These are phyloP conservation scores for Krasilnikovozyma curviuscula DNA, from an alignment of 768 basidiomycete genomes.

Conservation along the genomic window DNA sequence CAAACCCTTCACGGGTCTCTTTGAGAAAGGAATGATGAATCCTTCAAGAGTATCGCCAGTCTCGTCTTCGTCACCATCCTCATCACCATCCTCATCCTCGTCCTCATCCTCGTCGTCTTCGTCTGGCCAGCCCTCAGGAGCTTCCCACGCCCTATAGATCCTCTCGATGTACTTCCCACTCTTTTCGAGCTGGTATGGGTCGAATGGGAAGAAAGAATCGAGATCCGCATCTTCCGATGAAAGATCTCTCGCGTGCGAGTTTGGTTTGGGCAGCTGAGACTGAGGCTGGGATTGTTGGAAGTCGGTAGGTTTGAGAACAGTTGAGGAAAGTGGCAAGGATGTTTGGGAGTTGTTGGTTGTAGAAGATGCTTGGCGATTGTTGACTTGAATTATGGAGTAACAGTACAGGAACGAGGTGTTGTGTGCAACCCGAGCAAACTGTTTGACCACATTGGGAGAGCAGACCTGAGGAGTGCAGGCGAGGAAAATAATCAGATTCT, in stretches of 20 bases:
- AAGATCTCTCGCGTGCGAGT: background rate
- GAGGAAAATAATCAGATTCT: no score
- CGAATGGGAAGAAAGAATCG: conserved; percentile 93
- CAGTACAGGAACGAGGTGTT: conserved; percentile 83
- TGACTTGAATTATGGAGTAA: conserved; percentile 77
- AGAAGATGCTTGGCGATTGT: conserved; percentile 35
- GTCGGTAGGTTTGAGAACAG: background rate
- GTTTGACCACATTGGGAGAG: conserved; percentile 69
- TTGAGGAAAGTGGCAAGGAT: background rate
- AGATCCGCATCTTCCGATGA: conserved; percentile 45
- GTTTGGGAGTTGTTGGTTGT: conserved; percentile 3
- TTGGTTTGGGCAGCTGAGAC: conserved; percentile 17
- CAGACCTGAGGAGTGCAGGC: conserved; percentile 42
- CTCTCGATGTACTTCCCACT: conserved; percentile 57
- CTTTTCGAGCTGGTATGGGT: conserved; percentile 76
- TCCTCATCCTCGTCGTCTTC: conserved; percentile 44
- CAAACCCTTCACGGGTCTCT: no score
- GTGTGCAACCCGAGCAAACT: conserved; percentile 84
- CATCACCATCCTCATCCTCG: conserved; percentile 24
- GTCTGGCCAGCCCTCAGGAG: conserved; percentile 23
- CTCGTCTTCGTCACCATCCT: conserved; percentile 15
- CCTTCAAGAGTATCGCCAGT: no score
- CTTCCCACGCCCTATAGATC: conserved; percentile 74
- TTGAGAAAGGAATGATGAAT: no score
- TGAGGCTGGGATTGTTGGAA: conserved; percentile 8